Base-by-base conservation (phyloP, 805 yeast species). In the Metschnikowia kunwiensis region DNA sequence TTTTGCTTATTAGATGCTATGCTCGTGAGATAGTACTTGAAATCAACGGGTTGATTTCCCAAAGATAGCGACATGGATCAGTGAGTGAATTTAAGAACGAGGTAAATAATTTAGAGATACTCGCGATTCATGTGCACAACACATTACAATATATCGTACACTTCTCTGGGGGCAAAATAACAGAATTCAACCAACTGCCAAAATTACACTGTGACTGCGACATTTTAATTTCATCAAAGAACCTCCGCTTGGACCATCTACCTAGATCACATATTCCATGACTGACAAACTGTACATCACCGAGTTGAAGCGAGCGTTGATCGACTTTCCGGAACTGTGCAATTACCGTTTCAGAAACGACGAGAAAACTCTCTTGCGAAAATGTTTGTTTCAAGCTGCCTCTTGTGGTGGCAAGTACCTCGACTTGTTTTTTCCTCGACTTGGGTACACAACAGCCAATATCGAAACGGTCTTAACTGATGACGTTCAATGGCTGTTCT, bases 301-400 rank as follows among this genome's bases (percentile, higher is more conserved):
- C 4, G 41, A 33, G 9, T 30, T 47, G 21, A 57, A 51, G 45
- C 57, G 61, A 46, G 63, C 57, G 26, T 54, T 73, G 4, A 63
- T 63, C 14, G 61, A 54, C 28, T 54, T 69, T n/a, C 76, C 77
- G 1, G 38, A 46, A 7, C 44, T 50, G 11, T 53, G 51, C 19
- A 49, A 62, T 16, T 68, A 51, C 50, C 57, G 51, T 23, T 63
- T 61, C 44, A 49, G 49, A 6, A 54, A 53, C 7, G 47, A 42
- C 30, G 59, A 58, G 11, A 56, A 57, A 20, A 47, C 43, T n/a
- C 54, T 54, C 11, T 49, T 74, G 9, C 54, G 80, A 24, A 50
- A 63, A n/a, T 61, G 68, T 2, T 55, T 80, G 31, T 73, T 63
- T 39, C 53, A 54, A 14, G 61, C 72, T 2, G 65, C 73, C 5